Conservation (phyloP, 2,329 filamentous ascomycete species). For the Grosmannia serpens region DNA sequence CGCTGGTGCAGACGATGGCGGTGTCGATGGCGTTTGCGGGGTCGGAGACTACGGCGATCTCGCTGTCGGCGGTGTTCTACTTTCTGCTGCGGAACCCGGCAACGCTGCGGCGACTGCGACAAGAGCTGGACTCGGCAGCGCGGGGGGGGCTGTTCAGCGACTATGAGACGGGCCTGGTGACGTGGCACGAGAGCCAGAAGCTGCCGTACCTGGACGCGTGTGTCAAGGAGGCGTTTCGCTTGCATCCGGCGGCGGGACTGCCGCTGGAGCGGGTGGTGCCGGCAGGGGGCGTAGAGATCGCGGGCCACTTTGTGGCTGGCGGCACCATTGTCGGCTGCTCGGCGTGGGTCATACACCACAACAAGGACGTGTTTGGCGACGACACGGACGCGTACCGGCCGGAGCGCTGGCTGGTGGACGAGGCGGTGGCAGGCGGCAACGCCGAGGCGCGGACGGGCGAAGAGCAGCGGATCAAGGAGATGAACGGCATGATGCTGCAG, state of each 20-base stretch:
- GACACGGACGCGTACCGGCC: constrained; percentile 57
- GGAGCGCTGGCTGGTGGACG: constrained; percentile 50
- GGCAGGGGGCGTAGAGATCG: constrained; percentile 48
- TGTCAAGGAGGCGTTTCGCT: constrained; percentile 65
- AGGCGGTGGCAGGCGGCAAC: constrained; percentile 14
- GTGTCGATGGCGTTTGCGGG: constrained; percentile 66
- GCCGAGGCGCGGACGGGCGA: constrained; percentile 21
- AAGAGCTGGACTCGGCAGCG: constrained; percentile 51
- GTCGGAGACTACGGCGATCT: constrained; percentile 70
- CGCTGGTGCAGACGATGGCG: constrained; percentile 57
- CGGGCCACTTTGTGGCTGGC: constrained; percentile 49
- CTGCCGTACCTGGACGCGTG: constrained; percentile 68
- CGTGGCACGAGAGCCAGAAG: constrained; percentile 57
- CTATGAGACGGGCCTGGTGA: constrained; percentile 47
- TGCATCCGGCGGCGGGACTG: constrained; percentile 64
- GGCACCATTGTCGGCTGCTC: constrained; percentile 67
- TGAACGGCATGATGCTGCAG: constrained; percentile 61
- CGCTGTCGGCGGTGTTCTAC: constrained; percentile 61
- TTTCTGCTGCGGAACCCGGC: constrained; percentile 54
- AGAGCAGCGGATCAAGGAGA: constrained; percentile 47
- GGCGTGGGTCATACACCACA: constrained; percentile 63
- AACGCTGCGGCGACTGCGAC: constrained; percentile 41
- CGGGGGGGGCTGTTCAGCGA: constrained; percentile 38
- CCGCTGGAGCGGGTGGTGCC: constrained; percentile 66
- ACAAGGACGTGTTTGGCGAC: constrained; percentile 54